These are phyloP conservation scores for Coniella lustricola DNA, from an alignment of 2,329 filamentous ascomycete species.

Conservation along the genomic window DNA sequence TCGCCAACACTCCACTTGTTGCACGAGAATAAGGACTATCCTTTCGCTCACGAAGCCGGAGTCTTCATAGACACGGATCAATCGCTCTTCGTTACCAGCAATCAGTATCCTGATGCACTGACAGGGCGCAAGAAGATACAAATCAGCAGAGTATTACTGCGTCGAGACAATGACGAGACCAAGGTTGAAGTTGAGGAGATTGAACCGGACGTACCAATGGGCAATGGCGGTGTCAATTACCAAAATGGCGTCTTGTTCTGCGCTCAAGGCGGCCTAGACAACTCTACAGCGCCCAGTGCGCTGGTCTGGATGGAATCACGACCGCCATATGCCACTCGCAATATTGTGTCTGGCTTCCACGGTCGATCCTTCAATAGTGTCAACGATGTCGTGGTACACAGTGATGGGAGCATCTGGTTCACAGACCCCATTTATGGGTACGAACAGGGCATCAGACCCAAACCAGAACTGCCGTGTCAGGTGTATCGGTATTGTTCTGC, in stretches of 20 bases:
- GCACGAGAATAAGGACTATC: constrained; percentile 30
- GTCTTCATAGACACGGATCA: constrained; percentile 8
- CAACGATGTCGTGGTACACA: constrained; percentile 39
- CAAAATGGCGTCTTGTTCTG: constrained; percentile 35
- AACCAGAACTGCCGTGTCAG: constrained; percentile 36
- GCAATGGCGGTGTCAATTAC: constrained; percentile 44
- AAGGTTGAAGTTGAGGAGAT: constrained; percentile 25
- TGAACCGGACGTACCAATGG: constrained; percentile 31
- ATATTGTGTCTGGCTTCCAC: constrained; percentile 33
- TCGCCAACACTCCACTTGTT: constrained; percentile 30
- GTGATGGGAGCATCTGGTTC: constrained; percentile 41
- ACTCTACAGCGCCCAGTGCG: constrained; percentile 20
- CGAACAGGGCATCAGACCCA: constrained; percentile 38
- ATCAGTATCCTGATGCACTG: constrained; percentile 21
- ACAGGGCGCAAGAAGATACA: constrained; percentile 22
- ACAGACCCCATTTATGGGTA: constrained; percentile 43
- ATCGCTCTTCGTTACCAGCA: constrained; percentile 27
- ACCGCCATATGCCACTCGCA: constrained; percentile 23
- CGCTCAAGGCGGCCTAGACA: constrained; percentile 28
- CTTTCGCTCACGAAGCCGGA: constrained; percentile 43
- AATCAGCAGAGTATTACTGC: constrained; percentile 24
- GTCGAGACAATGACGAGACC: constrained; percentile 6
- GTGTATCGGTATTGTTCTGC: constrained; percentile 38
- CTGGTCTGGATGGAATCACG: constrained; percentile 27
- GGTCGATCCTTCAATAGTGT: constrained; percentile 41